phyloP scores from a whole-genome alignment of 129 eudicot species.

The Dittrichia graveolens region DNA sequence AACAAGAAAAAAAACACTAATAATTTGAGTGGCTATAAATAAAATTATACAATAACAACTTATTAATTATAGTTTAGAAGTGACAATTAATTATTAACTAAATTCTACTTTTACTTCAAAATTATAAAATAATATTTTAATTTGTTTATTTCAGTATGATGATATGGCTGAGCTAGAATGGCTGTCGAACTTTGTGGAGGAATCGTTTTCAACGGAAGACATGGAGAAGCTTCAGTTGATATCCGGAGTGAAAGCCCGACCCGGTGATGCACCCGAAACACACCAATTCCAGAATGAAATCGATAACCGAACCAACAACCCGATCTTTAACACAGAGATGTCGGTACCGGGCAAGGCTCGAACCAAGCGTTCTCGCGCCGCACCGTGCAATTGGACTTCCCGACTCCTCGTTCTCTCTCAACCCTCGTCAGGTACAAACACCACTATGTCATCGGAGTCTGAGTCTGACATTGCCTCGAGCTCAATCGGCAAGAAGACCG shows the following conservation, averaged over 20 bases:
- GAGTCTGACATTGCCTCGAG: slow-evolving; percentile 46
- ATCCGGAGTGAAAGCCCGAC: slow-evolving; percentile 53
- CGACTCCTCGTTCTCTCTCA: slow-evolving; percentile 57
- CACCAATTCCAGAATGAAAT: slow-evolving; percentile 43
- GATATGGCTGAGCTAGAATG: slow-evolving; percentile 91
- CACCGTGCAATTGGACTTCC: slow-evolving; percentile 80
- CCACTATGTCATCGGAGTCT: slow-evolving; percentile 39
- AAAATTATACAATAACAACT: too few relatives aligned
- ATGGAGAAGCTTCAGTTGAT: slow-evolving; percentile 64
- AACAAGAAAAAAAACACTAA: too few relatives aligned
- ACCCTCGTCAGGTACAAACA: slow-evolving; percentile 14
- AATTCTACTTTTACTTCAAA: too few relatives aligned
- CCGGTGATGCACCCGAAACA: slow-evolving; percentile 32
- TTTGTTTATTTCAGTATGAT: slow-evolving; percentile 48
- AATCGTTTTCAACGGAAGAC: slow-evolving; percentile 77
- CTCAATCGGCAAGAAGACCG: slow-evolving; percentile 38
- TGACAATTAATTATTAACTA: background rate
- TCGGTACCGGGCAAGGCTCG: slow-evolving; percentile 88
- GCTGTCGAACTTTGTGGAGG: slow-evolving; percentile 79
- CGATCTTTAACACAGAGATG: slow-evolving; percentile 46
- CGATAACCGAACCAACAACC: slow-evolving; percentile 24
- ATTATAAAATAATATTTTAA: background rate
- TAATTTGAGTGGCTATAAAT: too few relatives aligned
- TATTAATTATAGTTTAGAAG: background rate
- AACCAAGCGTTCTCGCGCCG: slow-evolving; percentile 84